These are phyloP conservation scores for Volvariella volvacea DNA, from an alignment of 1,284 basidiomycete genomes.

Conservation along the genomic window DNA sequence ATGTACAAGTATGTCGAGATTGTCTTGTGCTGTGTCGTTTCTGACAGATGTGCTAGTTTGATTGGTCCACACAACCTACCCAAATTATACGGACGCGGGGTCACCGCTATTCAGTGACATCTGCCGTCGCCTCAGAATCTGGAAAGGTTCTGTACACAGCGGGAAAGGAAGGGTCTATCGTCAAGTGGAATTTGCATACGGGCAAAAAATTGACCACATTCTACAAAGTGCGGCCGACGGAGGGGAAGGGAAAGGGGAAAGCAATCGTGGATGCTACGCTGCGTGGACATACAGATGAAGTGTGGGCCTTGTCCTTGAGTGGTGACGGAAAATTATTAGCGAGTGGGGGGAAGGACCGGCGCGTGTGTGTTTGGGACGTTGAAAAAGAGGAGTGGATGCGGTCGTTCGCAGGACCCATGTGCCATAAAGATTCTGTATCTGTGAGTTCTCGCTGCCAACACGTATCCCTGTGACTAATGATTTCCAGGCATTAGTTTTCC, in stretches of 20 bases:
- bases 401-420: conserved; percentile 54
- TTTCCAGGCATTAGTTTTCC: conserved; percentile 67
- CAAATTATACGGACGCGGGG: conserved; percentile 56
- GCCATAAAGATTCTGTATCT: conserved; percentile 83
- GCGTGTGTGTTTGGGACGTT: conserved; percentile 81
- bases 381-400: conserved; percentile 69
- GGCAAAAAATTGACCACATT: conserved; percentile 54
- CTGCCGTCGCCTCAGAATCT: conserved; percentile 66
- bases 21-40: background rate
- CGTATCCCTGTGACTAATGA: conserved; percentile 3
- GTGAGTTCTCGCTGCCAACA: conserved; percentile 38
- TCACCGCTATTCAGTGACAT: conserved; percentile 73
- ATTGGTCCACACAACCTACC: conserved; percentile 36
- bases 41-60: conserved; percentile 24
- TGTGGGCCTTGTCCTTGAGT: conserved; percentile 79
- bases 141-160: conserved; percentile 71
- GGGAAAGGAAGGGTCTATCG: conserved; percentile 81
- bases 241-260: conserved; percentile 56
- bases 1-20: conserved; percentile 16
- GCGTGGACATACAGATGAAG: conserved; percentile 82
- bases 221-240: conserved; percentile 47
- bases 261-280: conserved; percentile 21
- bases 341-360: conserved; percentile 81
- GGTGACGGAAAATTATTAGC: conserved; percentile 82
- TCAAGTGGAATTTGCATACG: conserved; percentile 70